Evolutionary conservation across 768 basidiomycete genomes (phyloP), one percentile per base, ranked within the genome.

Genomic region (Fistulinella prunicolor): DNA sequence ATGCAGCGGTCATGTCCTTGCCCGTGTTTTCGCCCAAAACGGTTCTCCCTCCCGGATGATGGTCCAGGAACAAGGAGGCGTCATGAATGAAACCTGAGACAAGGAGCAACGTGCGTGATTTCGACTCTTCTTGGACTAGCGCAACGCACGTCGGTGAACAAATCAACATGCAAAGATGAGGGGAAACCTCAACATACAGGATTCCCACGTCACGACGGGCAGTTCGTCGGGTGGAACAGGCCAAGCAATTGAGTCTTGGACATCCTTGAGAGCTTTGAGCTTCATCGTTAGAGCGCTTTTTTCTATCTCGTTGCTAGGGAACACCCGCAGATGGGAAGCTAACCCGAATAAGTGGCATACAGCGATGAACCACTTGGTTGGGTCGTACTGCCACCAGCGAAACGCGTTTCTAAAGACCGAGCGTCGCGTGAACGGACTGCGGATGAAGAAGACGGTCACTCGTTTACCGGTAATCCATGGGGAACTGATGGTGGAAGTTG

Each of bases 21-120:
- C 91, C 92, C 14, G 83, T 74, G 51, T 73, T 81, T 22, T 67
- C 69, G 44, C 70, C 65, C 57, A 96, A 68, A 43, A 87, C 59
- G 32, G 70, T 60, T 34, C 71, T 71, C 14, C 93, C 93, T 20
- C 93, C 93, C 0, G 93, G 93, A 69, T 92, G 89, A 44, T 81
- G 74, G 46, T 85, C 82, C 28, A 83, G 53, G 63, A 94, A 93
- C 10, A 75, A 65, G 4, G 86, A 78, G 17, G 83, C 79, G 54
- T 95, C 92, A 64, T 94, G 90, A 54, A 96, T 86, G 71, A 89
- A 94, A 12, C 93, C 93, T 17, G 85, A 81, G 30, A 94, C 72
- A 42, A 91, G 76, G 35, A 94, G 70, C 46, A 96, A 68, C 3
- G 80, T 74, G 23, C 83, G 75, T 30, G 74, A 73, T 66, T 80